These are phyloP conservation scores for Colletotrichum destructivum DNA, from an alignment of 2,329 filamentous ascomycete genomes.

Conservation along the genomic window DNA sequence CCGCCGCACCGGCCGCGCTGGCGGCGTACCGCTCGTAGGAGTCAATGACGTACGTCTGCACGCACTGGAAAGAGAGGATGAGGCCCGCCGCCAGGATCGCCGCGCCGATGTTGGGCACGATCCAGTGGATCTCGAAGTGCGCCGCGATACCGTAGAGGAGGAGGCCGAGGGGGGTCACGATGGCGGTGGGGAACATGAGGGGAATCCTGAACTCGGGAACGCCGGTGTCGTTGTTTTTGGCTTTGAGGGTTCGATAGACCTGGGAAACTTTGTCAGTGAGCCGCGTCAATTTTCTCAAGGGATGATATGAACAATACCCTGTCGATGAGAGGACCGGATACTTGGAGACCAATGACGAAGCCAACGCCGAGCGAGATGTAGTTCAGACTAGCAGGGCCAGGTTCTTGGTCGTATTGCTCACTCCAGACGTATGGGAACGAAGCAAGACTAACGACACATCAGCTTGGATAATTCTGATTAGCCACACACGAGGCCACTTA, in stretches of 20 bases:
- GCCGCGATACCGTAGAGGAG: slow-evolving; percentile 66
- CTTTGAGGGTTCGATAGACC: slow-evolving; percentile 49
- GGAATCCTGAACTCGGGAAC: slow-evolving; percentile 54
- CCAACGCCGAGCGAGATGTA: slow-evolving; percentile 69
- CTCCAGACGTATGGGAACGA: slow-evolving; percentile 67
- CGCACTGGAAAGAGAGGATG: slow-evolving; percentile 70
- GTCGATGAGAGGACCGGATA: slow-evolving; percentile 61
- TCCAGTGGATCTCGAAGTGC: slow-evolving; percentile 61
- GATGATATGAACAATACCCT: slow-evolving; percentile 43
- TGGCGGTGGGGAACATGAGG: slow-evolving; percentile 52
- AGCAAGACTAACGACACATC: slow-evolving; percentile 54
- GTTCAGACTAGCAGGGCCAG: slow-evolving; percentile 64
- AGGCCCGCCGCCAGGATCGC: slow-evolving; percentile 62
- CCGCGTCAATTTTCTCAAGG: too few relatives aligned
- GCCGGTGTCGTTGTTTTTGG: slow-evolving; percentile 47
- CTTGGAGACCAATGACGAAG: slow-evolving; percentile 67
- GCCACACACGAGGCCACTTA: slow-evolving; percentile 40
- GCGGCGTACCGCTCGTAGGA: slow-evolving; percentile 43
- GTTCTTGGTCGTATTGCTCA: slow-evolving; percentile 61
- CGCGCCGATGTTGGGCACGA: slow-evolving; percentile 72
- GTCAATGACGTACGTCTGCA: slow-evolving; percentile 68
- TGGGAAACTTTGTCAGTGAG: slow-evolving; percentile 26
- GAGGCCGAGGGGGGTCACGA: slow-evolving; percentile 63
- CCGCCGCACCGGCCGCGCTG: slow-evolving; percentile 52
- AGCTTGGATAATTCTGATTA: background rate